Evolutionary conservation across 495 filamentous ascomycete species (phyloP), one percentile per base, ranked within the genome.

Genomic region (Cercophora sp.): DNA sequence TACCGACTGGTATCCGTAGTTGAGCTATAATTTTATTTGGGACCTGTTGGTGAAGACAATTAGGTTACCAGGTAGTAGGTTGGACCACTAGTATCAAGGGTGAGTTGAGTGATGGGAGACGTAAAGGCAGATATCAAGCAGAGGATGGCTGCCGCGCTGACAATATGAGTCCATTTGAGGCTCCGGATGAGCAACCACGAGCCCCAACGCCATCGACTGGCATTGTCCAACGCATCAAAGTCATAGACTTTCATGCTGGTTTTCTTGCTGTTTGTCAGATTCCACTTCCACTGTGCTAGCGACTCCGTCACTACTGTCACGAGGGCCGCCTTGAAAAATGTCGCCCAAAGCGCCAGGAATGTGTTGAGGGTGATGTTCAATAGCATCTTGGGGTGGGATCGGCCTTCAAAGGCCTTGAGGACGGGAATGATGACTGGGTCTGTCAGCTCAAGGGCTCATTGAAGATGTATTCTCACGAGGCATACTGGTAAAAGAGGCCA

Each of bases 281-380:
- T 65, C 72, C 72, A 76, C 52, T 78, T 78, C 23, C 73, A 62
- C 44, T 75, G 73, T 13, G 65, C 66, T 19, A 78, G 50, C 9
- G 58, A 61, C 41, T 70, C 69, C 5, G 63, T 61, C 29, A 76
- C 59, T 11, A 65, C 58, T 23, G 72, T 67, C 22, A 69, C 62
- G 65, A 78, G 52, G 9, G 60, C 49, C 24, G 70, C 64, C 54
- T 73, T 71, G 56, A 70, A 67, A 24, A 74, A 57, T 1, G 71
- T 75, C 10, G 66, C 63, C 20, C 76, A 55, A 4, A 78, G 52
- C 24, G 48, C 48, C 5, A 51, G 9, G 15, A 51, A 51, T 1
- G 48, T 51, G 36, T 51, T 51, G 48, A 51, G 48, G 0, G 48
- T 51, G 25, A 79, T 74, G 24, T 44, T 13, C 11, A 58, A 24